Evolutionary conservation across 345 rosid genomes (phyloP).

Genomic region (Crucihimalaya himalaica): DNA sequence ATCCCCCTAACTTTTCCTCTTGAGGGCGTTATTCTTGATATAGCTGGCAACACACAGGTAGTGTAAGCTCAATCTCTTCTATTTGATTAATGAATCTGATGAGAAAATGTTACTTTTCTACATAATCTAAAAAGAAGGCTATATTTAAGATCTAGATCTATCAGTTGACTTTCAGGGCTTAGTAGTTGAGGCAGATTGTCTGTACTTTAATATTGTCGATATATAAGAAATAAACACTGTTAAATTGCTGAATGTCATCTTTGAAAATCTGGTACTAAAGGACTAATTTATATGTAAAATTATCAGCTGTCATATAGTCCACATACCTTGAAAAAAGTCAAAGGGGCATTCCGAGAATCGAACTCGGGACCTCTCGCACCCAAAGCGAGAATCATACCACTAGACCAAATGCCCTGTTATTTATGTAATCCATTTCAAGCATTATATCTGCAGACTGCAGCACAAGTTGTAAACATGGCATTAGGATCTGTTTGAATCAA

Average conservation of each 20-base stretch:
- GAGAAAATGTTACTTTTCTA: background rate
- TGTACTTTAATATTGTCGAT: background rate
- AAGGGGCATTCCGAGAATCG: slow-evolving; percentile 70
- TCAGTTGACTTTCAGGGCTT: slow-evolving; percentile 16
- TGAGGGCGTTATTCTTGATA: background rate
- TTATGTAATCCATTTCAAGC: background rate
- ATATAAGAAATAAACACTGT: background rate
- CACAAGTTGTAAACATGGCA: background rate
- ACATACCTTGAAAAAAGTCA: slow-evolving; percentile 16
- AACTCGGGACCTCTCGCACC: slow-evolving; percentile 82
- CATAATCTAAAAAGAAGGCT: background rate
- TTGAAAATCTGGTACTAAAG: slow-evolving; percentile 9
- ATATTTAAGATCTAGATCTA: slow-evolving; percentile 5
- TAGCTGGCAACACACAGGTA: background rate
- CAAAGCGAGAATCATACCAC: slow-evolving; percentile 1
- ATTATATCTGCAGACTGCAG: background rate
- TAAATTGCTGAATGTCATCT: background rate
- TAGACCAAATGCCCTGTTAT: slow-evolving; percentile 14
- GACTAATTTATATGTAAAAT: background rate
- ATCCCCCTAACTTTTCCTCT: slow-evolving; percentile 2
- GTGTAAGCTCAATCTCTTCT: background rate
- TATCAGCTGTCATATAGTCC: background rate
- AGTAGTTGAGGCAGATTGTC: background rate
- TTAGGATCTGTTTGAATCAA: slow-evolving; percentile 1
- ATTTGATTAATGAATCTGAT: slow-evolving; percentile 15